phyloP scores from a whole-genome alignment of 176 grass and related monocot genomes.

The Lolium perenne region DNA sequence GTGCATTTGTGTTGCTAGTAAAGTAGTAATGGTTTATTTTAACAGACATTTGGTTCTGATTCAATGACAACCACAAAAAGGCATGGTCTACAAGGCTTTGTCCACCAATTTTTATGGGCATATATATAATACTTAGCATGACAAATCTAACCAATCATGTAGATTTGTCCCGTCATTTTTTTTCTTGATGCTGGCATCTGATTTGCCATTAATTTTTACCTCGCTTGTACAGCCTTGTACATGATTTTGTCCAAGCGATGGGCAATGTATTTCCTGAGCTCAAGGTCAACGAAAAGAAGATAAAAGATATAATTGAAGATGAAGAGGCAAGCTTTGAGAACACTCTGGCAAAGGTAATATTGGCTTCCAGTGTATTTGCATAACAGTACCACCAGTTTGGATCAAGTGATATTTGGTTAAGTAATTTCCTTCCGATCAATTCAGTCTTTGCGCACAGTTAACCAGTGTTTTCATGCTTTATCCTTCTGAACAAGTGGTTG shows the following conservation, averaged over 20 bases:
- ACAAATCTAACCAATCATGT: too few relatives aligned
- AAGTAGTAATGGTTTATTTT: neutral
- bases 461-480: constrained; percentile 2
- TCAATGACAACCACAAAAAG: too few relatives aligned
- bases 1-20: neutral
- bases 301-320: constrained; percentile 83
- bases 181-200: neutral
- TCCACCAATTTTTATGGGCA: too few relatives aligned
- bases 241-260: constrained; percentile 82
- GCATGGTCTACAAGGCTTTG: too few relatives aligned
- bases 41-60: neutral
- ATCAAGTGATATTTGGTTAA: neutral
- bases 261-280: constrained; percentile 93
- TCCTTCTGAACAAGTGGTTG: neutral
- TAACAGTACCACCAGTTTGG: neutral
- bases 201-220: constrained; percentile 28
- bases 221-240: constrained; percentile 73
- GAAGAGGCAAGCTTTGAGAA: constrained; percentile 99
- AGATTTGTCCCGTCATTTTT: neutral
- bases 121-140: too few relatives aligned
- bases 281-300: constrained; percentile 69
- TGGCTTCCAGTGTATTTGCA: constrained; percentile 13
- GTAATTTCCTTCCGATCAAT: neutral
- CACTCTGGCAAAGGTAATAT: constrained; percentile 85
- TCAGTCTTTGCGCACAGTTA: neutral